Percentiles rank a stretch among this genome's conserved stretches.
Conservation (phyloP, 2,329 filamentous ascomycete genomes). For the Colletotrichum navitas region DNA sequence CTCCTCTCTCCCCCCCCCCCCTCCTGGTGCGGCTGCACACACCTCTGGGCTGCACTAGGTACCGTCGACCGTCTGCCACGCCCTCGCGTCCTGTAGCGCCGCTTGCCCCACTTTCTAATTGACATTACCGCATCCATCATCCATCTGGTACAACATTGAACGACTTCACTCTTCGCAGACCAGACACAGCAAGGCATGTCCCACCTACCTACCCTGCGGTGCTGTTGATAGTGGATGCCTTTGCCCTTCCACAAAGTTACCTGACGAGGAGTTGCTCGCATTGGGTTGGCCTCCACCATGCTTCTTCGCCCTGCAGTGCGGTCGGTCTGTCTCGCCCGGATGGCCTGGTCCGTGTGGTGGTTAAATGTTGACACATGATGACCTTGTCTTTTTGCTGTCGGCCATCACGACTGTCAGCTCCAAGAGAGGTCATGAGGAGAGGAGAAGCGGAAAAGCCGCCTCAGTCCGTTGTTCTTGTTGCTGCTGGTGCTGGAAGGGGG, state of each 20-base stretch:
- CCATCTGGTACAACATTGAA: too few relatives aligned
- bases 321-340: slow-evolving; percentile 4
- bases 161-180: too few relatives aligned
- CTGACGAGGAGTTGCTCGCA: slow-evolving; percentile 25
- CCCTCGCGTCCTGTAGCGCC: slow-evolving; percentile 32
- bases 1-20: slow-evolving; percentile 7
- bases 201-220: slow-evolving; percentile 20
- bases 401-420: neutral
- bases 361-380: slow-evolving; percentile 31
- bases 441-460: slow-evolving; percentile 17
- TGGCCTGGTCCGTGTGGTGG: slow-evolving; percentile 17
- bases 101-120: slow-evolving; percentile 26
- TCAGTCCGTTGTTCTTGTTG: neutral
- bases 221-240: slow-evolving; percentile 9
- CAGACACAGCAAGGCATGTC: neutral
- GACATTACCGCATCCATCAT: slow-evolving; percentile 38
- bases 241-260: slow-evolving; percentile 16
- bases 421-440: neutral
- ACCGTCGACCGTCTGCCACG: slow-evolving; percentile 18
- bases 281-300: slow-evolving; percentile 16
- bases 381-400: slow-evolving; percentile 27
- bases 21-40: slow-evolving; percentile 26
- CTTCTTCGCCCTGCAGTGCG: slow-evolving; percentile 22
- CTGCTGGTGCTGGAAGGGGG: neutral
- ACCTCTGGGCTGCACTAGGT: slow-evolving; percentile 19